A percentile compares a stretch with the other conserved stretches of the same genome.
Evolutionary conservation across 2,329 filamentous ascomycete species (phyloP).

Genomic region (Phialemoniopsis sp.): DNA sequence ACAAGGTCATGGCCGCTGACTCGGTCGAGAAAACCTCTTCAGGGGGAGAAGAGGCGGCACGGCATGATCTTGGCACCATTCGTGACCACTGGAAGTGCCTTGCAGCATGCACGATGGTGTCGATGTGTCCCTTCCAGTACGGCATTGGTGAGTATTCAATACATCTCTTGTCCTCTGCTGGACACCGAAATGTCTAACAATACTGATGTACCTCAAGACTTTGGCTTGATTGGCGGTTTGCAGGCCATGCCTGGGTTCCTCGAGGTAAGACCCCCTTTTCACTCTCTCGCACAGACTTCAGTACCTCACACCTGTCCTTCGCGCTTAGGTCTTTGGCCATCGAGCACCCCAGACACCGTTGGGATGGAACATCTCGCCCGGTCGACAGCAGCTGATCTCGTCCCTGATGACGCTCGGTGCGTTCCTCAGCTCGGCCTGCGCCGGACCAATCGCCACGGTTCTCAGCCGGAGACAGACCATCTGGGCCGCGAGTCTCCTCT

Average conservation of each 20-base stretch:
- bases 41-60: too few species aligned
- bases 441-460: conserved; percentile 29
- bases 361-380: conserved; percentile 39
- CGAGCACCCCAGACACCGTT: conserved; percentile 23
- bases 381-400: conserved; percentile 41
- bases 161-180: too few species aligned
- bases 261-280: conserved; percentile 18
- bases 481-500: conserved; percentile 43
- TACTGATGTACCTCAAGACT: conserved; percentile 23
- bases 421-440: conserved; percentile 36
- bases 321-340: conserved; percentile 28
- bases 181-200: background rate
- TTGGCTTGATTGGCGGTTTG: conserved; percentile 43
- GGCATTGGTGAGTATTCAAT: conserved; percentile 22
- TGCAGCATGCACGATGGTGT: conserved; percentile 39
- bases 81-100: conserved; percentile 23
- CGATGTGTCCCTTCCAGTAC: conserved; percentile 47
- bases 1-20: too few species aligned
- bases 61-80: too few species aligned
- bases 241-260: conserved; percentile 48
- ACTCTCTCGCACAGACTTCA: background rate
- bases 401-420: conserved; percentile 43
- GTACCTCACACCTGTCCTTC: background rate
- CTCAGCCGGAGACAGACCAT: conserved; percentile 29
- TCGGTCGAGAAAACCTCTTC: too few species aligned